Conservation (phyloP, 1,284 basidiomycete species). For the Leccinum colubrinum region DNA sequence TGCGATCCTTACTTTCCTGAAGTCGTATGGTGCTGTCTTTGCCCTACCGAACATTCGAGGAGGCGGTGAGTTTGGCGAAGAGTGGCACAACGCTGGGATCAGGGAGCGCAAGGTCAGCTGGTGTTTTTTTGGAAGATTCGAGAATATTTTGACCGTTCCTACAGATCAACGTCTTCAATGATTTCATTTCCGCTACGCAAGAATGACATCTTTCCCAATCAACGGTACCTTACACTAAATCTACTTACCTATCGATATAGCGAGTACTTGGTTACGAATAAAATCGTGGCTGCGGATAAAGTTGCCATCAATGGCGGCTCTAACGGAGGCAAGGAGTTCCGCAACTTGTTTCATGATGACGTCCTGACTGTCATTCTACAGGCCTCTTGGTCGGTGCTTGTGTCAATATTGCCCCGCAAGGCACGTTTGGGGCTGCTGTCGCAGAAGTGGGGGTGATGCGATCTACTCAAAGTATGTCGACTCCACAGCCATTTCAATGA, state of each 20-base stretch:
- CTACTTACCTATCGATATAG: slow-evolving; percentile 33
- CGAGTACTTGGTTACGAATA: slow-evolving; percentile 69
- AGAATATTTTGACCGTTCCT: slow-evolving; percentile 1
- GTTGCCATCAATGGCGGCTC: slow-evolving; percentile 78
- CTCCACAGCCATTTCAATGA: neutral
- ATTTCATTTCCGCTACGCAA: slow-evolving; percentile 79
- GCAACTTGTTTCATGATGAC: slow-evolving; percentile 2
- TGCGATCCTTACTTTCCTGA: slow-evolving; percentile 73
- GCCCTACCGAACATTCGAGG: slow-evolving; percentile 79
- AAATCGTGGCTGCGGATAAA: slow-evolving; percentile 70
- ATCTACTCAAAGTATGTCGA: slow-evolving; percentile 67
- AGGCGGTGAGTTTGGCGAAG: slow-evolving; percentile 84
- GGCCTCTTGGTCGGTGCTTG: slow-evolving; percentile 80
- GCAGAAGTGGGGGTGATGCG: slow-evolving; percentile 80
- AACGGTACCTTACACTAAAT: neutral
- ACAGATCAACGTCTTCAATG: slow-evolving; percentile 76
- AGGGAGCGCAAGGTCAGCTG: slow-evolving; percentile 63
- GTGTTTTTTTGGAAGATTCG: slow-evolving; percentile 5
- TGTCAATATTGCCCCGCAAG: slow-evolving; percentile 75
- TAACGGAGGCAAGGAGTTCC: slow-evolving; percentile 59
- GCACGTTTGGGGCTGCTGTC: slow-evolving; percentile 76
- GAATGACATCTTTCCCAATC: slow-evolving; percentile 22
- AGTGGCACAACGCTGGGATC: slow-evolving; percentile 76
- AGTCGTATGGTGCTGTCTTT: slow-evolving; percentile 72
- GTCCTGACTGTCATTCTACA: slow-evolving; percentile 23